Evolutionary conservation across 75 land plant genomes (phyloP).

Genomic region (Azolla pinnata): DNA sequence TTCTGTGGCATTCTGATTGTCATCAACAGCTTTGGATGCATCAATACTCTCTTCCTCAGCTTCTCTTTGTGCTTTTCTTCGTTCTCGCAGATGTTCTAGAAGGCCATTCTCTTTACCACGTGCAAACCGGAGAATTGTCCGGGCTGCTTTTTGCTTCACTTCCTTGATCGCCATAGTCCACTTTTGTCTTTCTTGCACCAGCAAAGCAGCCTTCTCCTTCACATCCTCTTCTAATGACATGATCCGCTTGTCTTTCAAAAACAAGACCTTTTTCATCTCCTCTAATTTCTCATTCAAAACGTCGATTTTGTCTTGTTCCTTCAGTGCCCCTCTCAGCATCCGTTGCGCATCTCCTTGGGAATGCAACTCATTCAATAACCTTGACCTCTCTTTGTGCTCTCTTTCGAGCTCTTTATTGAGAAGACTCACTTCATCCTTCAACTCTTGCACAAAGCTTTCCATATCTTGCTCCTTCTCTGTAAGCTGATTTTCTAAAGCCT

Average conservation of each 20-base stretch:
- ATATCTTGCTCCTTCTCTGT: constrained; percentile 2
- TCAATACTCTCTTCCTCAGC: too few relatives aligned
- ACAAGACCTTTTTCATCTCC: not conserved
- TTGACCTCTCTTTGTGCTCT: not conserved
- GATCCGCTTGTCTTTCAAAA: not conserved
- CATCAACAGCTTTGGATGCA: too few relatives aligned
- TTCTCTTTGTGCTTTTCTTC: too few relatives aligned
- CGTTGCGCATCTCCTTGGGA: not conserved
- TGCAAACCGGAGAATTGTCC: not conserved
- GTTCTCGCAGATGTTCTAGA: constrained; percentile 1
- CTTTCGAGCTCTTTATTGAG: constrained; percentile 3
- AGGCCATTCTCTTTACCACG: constrained; percentile 5
- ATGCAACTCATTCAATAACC: too few relatives aligned
- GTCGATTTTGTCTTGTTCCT: constrained; percentile 6
- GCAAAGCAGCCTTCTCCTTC: not conserved
- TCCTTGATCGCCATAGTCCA: constrained; percentile 8
- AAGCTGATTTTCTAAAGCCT: not conserved
- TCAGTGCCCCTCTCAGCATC: not conserved
- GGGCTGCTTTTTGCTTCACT: constrained; percentile 6
- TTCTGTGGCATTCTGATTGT: too few relatives aligned
- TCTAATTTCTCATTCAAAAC: not conserved
- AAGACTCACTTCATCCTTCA: not conserved
- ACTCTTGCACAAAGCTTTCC: not conserved
- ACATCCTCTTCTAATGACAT: not conserved
- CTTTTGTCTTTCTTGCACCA: constrained; percentile 4